A percentile compares a stretch with the other conserved stretches of the same genome.
Evolutionary conservation across 2,329 filamentous ascomycete genomes (phyloP).

Genomic region (Talaromyces marneffei): DNA sequence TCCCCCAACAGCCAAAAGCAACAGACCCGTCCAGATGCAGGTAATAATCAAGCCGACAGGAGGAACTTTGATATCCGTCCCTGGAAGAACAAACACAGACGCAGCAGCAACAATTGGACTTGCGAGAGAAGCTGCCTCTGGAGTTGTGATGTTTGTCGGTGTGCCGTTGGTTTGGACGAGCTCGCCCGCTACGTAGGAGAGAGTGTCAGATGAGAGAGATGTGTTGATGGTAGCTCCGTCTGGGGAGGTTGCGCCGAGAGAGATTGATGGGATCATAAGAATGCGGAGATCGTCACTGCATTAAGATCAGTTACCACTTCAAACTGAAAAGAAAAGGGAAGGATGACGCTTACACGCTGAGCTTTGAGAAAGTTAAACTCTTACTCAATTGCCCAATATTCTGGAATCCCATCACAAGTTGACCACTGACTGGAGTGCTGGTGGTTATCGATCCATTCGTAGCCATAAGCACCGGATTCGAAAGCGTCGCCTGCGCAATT

Average conservation of each 20-base stretch:
- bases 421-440: slow-evolving; percentile 11
- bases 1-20: slow-evolving; percentile 27
- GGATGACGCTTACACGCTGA: slow-evolving; percentile 22
- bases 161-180: slow-evolving; percentile 21
- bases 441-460: slow-evolving; percentile 9
- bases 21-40: slow-evolving; percentile 26
- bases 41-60: slow-evolving; percentile 31
- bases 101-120: slow-evolving; percentile 21
- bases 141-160: slow-evolving; percentile 22
- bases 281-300: slow-evolving; percentile 23
- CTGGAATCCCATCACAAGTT: slow-evolving; percentile 29
- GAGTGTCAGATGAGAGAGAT: slow-evolving; percentile 29
- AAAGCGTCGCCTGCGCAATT: slow-evolving; percentile 21
- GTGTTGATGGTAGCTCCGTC: slow-evolving; percentile 18
- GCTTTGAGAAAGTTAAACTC: slow-evolving; percentile 22
- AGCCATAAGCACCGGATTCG: slow-evolving; percentile 16
- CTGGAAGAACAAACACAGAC: slow-evolving; percentile 28
- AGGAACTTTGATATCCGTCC: slow-evolving; percentile 26
- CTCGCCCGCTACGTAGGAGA: slow-evolving; percentile 33
- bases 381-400: slow-evolving; percentile 28
- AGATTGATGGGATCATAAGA: slow-evolving; percentile 32
- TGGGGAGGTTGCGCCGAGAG: slow-evolving; percentile 22
- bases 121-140: slow-evolving; percentile 19
- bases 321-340: neutral
- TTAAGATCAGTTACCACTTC: neutral